Evolutionary conservation across 352 stramenopile species (phyloP).

Genomic region (Globisporangium irregulare): DNA sequence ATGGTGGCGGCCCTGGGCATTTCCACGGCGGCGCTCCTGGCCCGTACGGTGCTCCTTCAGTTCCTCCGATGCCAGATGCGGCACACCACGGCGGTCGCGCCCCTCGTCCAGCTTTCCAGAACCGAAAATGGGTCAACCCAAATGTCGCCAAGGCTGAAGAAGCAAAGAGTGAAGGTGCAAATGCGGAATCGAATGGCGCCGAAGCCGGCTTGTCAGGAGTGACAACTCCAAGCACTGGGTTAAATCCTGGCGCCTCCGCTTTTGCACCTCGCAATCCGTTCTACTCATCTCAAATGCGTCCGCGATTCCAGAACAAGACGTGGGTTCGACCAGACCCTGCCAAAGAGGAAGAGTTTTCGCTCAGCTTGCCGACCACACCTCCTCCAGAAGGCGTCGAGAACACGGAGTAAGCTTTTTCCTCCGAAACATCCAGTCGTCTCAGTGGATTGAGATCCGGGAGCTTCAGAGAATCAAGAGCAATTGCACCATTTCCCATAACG

Average conservation of each 20-base stretch:
- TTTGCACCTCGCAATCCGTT: constrained; percentile 67
- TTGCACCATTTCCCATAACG: not conserved
- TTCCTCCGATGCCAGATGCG: constrained; percentile 16
- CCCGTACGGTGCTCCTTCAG: constrained; percentile 21
- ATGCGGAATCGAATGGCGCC: constrained; percentile 15
- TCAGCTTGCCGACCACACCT: constrained; percentile 73
- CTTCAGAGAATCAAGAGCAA: not conserved
- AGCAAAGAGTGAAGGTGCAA: constrained; percentile 16
- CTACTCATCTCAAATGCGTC: constrained; percentile 68
- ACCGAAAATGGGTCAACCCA: constrained; percentile 84
- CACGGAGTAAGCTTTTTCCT: constrained; percentile 10
- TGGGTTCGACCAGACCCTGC: constrained; percentile 74
- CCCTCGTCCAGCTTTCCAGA: constrained; percentile 66
- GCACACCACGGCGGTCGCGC: constrained; percentile 24
- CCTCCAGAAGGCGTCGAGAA: constrained; percentile 47
- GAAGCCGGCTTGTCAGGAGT: not conserved
- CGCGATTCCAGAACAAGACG: constrained; percentile 87
- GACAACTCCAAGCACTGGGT: constrained; percentile 7
- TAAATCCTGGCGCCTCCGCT: constrained; percentile 33
- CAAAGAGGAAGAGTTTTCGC: constrained; percentile 72
- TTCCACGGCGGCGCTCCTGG: constrained; percentile 15
- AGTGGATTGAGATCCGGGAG: not conserved
- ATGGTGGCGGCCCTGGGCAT: constrained; percentile 20
- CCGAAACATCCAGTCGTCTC: too few relatives aligned
- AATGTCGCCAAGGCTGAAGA: constrained; percentile 59